Percentiles rank a stretch among this genome's conserved stretches.
Evolutionary conservation across 2,329 filamentous ascomycete genomes (phyloP).

Genomic region (Blastomyces parvus): DNA sequence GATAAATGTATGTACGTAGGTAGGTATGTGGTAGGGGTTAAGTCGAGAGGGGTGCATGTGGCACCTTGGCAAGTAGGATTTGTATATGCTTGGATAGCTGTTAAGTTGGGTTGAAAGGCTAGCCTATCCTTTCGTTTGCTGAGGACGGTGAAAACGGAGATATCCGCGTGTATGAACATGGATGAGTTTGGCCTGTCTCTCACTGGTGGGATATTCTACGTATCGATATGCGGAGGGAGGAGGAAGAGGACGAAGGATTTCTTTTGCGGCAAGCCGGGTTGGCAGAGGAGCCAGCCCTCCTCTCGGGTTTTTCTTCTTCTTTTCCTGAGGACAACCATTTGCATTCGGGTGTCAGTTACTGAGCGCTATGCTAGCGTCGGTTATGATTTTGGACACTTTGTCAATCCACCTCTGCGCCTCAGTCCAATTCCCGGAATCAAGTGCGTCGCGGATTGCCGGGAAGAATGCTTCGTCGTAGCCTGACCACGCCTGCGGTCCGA

Average conservation of each 20-base stretch:
- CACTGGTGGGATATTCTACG: background rate
- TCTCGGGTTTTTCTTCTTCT: background rate
- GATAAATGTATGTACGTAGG: background rate
- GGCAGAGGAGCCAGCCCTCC: background rate
- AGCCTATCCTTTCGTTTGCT: background rate
- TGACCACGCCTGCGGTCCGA: conserved; percentile 72
- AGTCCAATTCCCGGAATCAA: conserved; percentile 62
- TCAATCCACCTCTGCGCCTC: conserved; percentile 58
- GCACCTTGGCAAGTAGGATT: background rate
- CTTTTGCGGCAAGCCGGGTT: background rate
- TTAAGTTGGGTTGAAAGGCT: background rate
- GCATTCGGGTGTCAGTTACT: conserved; percentile 15
- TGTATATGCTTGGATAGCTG: background rate
- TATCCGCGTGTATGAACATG: background rate
- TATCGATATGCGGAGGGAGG: background rate
- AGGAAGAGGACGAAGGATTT: too few relatives aligned
- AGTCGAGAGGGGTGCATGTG: background rate
- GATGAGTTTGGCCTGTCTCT: background rate
- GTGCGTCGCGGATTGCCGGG: conserved; percentile 73
- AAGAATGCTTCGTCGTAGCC: conserved; percentile 60
- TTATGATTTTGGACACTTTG: conserved; percentile 61
- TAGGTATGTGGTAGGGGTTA: background rate
- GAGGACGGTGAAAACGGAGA: too few relatives aligned
- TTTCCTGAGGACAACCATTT: background rate
- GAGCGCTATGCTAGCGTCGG: conserved; percentile 48